These are phyloP conservation scores for Fistulifera pelliculosa DNA, from an alignment of 108 stramenopile genomes.

Conservation along the genomic window DNA sequence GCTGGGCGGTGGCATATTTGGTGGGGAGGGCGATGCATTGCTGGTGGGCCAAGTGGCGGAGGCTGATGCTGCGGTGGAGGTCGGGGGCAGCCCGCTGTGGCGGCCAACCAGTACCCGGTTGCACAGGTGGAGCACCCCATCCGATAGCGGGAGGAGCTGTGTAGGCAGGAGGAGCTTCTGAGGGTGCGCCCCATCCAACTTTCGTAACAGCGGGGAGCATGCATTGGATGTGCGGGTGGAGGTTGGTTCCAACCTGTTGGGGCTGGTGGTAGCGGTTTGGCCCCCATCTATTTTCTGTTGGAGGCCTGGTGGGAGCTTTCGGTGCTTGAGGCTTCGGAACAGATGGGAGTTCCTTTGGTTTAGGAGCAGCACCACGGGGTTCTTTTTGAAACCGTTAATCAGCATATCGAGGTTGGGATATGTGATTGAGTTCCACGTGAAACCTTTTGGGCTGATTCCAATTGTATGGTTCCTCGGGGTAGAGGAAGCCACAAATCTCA, in stretches of 20 bases:
- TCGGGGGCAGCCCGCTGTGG: neutral
- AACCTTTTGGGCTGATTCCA: conserved; percentile 76
- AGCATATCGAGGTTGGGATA: conserved; percentile 56
- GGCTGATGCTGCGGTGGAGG: conserved; percentile 4
- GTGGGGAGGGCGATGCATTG: conserved; percentile 1
- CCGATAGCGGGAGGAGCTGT: too few species aligned
- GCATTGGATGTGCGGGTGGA: conserved; percentile 15
- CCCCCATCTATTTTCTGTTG: conserved; percentile 16
- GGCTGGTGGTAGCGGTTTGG: conserved; percentile 5
- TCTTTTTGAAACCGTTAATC: conserved; percentile 80
- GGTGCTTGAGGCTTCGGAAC: conserved; percentile 6
- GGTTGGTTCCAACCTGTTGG: conserved; percentile 12
- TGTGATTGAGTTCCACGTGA: conserved; percentile 51
- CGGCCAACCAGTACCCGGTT: too few species aligned
- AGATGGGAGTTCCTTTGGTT: conserved; percentile 1
- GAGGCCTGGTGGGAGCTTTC: conserved; percentile 15
- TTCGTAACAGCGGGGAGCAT: conserved; percentile 13
- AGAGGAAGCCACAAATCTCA: conserved; percentile 58
- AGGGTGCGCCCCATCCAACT: conserved; percentile 8
- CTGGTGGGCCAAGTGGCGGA: neutral
- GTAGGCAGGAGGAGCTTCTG: neutral
- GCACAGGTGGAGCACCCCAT: too few species aligned
- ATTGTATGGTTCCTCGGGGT: conserved; percentile 61
- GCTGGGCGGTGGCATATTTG: too few species aligned
- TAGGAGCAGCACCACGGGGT: conserved; percentile 33